Evolutionary conservation across 129 eudicot genomes (phyloP).

Genomic region (Deinandra increscens): DNA sequence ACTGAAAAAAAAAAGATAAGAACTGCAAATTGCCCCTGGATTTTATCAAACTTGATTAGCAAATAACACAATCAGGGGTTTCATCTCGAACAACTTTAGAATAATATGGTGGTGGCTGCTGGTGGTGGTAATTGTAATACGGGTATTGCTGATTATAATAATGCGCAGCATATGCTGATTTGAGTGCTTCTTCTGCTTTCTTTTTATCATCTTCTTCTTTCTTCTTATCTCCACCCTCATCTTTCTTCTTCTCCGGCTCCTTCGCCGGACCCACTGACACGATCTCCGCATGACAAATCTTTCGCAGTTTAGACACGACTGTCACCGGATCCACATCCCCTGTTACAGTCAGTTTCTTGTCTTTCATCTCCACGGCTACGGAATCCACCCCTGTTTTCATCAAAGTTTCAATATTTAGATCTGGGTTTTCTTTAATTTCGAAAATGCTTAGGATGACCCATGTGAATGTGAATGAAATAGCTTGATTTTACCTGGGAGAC

Average conservation of each 20-base stretch:
- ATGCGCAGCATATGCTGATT: constrained; percentile 10
- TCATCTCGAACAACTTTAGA: constrained; percentile 58
- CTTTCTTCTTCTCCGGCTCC: constrained; percentile 73
- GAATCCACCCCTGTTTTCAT: constrained; percentile 63
- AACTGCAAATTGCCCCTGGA: too few species aligned
- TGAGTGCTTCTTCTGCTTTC: constrained; percentile 36
- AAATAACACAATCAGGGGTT: constrained; percentile 66
- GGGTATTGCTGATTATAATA: constrained; percentile 4
- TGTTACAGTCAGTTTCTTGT: constrained; percentile 70
- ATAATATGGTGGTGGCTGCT: constrained; percentile 31
- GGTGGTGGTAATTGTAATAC: constrained; percentile 25
- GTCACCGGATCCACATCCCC: constrained; percentile 77
- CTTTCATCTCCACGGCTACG: constrained; percentile 65
- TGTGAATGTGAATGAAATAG: neutral
- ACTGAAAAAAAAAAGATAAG: too few species aligned
- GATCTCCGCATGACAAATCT: constrained; percentile 61
- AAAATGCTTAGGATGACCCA: too few species aligned
- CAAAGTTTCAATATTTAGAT: constrained; percentile 18
- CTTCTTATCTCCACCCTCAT: constrained; percentile 23
- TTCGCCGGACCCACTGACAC: constrained; percentile 85
- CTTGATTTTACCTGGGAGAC: constrained; percentile 48
- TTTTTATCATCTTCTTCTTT: neutral
- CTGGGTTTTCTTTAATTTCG: too few species aligned
- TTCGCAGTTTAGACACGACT: constrained; percentile 63
- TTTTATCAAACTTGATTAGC: constrained; percentile 40